Percentiles rank a stretch among this genome's conserved stretches.
Conservation (phyloP, 2,329 filamentous ascomycete genomes). For the Colletotrichum filicis region DNA sequence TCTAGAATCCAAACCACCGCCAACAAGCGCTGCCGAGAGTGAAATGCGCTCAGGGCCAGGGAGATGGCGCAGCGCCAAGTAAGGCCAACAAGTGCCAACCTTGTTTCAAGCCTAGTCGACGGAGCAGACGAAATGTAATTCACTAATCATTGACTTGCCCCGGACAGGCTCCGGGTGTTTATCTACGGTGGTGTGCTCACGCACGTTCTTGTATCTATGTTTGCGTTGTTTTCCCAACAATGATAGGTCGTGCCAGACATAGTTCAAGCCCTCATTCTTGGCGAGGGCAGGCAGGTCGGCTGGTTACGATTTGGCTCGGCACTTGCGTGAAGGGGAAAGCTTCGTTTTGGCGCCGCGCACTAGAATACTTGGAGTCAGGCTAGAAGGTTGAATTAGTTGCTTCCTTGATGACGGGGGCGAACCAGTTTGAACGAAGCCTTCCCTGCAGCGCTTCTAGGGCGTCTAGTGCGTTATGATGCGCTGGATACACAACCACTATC, state of each 20-base stretch:
- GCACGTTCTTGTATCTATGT: not conserved
- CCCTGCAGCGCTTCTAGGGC: not conserved
- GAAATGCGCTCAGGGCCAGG: slow-evolving; percentile 18
- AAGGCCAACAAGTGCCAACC: slow-evolving; percentile 15
- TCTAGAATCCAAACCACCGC: slow-evolving; percentile 13
- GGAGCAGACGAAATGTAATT: not conserved
- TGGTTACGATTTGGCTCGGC: slow-evolving; percentile 8
- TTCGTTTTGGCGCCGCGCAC: slow-evolving; percentile 16
- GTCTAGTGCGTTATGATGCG: not conserved
- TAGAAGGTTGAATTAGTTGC: not conserved
- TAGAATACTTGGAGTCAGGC: slow-evolving; percentile 19
- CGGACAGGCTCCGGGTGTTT: not conserved
- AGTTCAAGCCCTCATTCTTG: slow-evolving; percentile 19
- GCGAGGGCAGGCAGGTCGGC: not conserved
- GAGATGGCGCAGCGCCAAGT: slow-evolving; percentile 28
- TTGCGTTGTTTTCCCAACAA: not conserved
- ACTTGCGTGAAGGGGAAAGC: slow-evolving; percentile 23
- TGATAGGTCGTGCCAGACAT: slow-evolving; percentile 6
- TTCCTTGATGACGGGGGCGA: not conserved
- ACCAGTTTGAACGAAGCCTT: not conserved
- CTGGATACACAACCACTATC: not conserved
- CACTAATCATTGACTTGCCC: not conserved
- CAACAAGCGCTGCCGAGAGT: slow-evolving; percentile 9
- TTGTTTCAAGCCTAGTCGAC: slow-evolving; percentile 19
- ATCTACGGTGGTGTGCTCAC: not conserved